Evolutionary conservation across 306 rosid species (phyloP).

Genomic region (Lathyrus aphaca): DNA sequence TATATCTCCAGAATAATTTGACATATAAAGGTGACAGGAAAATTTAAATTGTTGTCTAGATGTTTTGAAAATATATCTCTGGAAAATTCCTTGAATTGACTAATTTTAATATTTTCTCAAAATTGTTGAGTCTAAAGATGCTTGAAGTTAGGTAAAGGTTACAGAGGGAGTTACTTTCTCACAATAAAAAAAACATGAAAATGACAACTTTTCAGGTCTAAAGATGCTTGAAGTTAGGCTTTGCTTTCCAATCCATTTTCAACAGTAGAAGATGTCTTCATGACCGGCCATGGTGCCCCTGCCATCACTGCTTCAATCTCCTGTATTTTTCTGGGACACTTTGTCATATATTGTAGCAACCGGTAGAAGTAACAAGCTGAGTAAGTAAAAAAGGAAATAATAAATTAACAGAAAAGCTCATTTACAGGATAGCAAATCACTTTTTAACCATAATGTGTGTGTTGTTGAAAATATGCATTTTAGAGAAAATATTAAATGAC

Average conservation of each 20-base stretch:
- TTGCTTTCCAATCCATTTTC: slow-evolving; percentile 39
- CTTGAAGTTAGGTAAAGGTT: neutral
- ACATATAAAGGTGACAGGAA: no score
- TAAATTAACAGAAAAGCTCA: neutral
- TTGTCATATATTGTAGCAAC: slow-evolving; percentile 85
- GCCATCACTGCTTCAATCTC: slow-evolving; percentile 94
- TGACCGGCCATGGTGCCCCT: slow-evolving; percentile 74
- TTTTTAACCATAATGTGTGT: neutral
- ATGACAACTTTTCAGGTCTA: neutral
- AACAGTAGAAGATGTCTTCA: slow-evolving; percentile 34
- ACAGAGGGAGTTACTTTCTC: neutral
- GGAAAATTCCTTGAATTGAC: no score
- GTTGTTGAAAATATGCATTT: slow-evolving; percentile 13
- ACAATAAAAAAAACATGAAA: slow-evolving; percentile 1
- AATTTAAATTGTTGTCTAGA: no score
- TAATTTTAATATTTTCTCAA: no score
- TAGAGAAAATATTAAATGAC: neutral
- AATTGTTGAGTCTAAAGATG: no score
- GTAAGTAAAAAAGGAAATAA: slow-evolving; percentile 10
- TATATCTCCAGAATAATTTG: no score
- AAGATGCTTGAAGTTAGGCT: slow-evolving; percentile 11
- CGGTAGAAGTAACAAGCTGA: slow-evolving; percentile 68
- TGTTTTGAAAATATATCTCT: no score
- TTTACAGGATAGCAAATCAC: slow-evolving; percentile 15
- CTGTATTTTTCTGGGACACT: slow-evolving; percentile 64